Base-by-base conservation (phyloP, 192 early-diverging fungal species). In the Phlyctochytrium planicorne region DNA sequence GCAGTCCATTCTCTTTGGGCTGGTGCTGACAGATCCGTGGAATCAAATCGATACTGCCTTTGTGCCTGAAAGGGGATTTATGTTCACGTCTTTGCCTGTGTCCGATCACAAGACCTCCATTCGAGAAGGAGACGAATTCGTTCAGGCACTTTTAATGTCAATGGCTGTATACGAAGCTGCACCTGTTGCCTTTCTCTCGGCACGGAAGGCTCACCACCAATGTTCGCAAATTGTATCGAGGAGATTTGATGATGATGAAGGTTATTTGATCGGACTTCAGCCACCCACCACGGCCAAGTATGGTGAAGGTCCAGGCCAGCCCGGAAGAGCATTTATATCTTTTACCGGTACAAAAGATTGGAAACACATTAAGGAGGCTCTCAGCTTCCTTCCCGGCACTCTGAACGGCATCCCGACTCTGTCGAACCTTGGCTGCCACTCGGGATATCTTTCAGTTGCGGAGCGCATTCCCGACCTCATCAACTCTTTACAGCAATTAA, bases 401-500 rank as follows among this genome's bases (percentile, higher is more conserved):
- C 62, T 72, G 16, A 72, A 72, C 65, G 70, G 70, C 17, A 53
- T 66, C 16, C 70, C 70, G 23, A 66, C 70, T 0, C 70, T 72
- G 34, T 56, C 50, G 23, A 57, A 60, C 27, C 65, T 72, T 10
- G 70, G 70, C 20, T 72, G 70, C 32, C 70, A 72, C 52, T 59
- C 63, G 23, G 70, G 70, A 25, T 72, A 72, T 40, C 70, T 72
- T 1, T 56, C 59, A 27, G 65, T 72, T 55, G 70, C 70, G 16
- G 70, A 72, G 57, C 65, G 55, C n/a, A 53, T 72, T 31, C 70
- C 70, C 31, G 70, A 72, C 59, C 65, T 72, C 27, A 72, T 72
- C 33, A 57, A 59, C 4, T 36, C 70, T 14, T 47, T 72, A 3
- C 70, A 72, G 34, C 33, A 6, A 25, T 24, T 66, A 3, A 62